Evolutionary conservation across 2,329 filamentous ascomycete species (phyloP), one percentile per base, ranked within the genome.

Genomic region (Sclerotinia sclerotiorum): DNA sequence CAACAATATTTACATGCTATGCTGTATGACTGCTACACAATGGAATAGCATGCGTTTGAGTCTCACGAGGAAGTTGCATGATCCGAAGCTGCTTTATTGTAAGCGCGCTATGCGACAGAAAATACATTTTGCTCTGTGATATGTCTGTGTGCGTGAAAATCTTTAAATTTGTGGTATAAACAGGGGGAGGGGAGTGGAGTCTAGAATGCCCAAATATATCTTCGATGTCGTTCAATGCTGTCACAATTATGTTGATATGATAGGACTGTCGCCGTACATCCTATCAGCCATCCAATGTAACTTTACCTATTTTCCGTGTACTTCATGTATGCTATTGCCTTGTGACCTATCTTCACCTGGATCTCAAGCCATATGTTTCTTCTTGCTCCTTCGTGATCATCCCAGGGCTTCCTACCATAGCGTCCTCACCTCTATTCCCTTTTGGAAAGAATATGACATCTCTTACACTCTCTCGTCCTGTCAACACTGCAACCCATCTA

Each of bases 361-460:
- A 51, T 21, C 42, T 68, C 51, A 68, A 24, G 17, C 61, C 52
- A 24, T 65, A 76, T 46, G 68, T 73, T 27, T 69, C 72, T 46
- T 69, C 64, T 69, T 76, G 70, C 56, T 78, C 85, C 69, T 86
- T 80, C 0, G 85, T 91, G 72, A 97, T 83, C 71, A 78, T 79
- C 63, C 88, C 88, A 0, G 95, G 95, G 71, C 91, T 92, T 74
- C 87, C 88, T 3, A 97, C 92, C 79, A 97, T 86, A 68, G 88
- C 79, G 80, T 99, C 95, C 76, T 97, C 91, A 0, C 95, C 94
- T 77, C 89, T 93, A 70, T 93, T 93, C 70, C 88, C 94, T 83
- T 99, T 99, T 0, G 95, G 96, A 76, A 99, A 99, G 0, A 94
- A 94, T 79, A 99, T 97, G 1, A 99, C 94, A 80, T 99, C 94